Conservation (phyloP, 176 grass and related monocot genomes). For the Dactylis glomerata region DNA sequence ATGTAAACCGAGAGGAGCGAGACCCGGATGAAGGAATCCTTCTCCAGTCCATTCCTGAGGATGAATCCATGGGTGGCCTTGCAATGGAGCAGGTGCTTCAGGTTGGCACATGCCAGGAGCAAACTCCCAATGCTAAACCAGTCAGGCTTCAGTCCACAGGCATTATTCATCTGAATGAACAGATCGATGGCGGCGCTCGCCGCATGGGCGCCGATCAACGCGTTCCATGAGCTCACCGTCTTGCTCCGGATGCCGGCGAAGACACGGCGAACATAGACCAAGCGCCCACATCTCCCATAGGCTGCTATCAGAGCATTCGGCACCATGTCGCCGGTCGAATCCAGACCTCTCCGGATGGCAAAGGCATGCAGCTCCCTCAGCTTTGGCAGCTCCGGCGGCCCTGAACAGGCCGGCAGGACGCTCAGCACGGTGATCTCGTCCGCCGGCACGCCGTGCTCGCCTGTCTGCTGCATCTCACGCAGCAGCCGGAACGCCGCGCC, state of each 20-base stretch:
- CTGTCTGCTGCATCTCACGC: conserved; percentile 41
- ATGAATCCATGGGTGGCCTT: conserved; percentile 56
- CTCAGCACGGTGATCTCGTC: conserved; percentile 61
- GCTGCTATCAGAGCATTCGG: conserved; percentile 57
- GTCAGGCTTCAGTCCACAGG: conserved; percentile 37
- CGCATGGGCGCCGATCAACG: conserved; percentile 44
- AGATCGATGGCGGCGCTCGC: conserved; percentile 25
- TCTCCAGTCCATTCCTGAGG: conserved; percentile 62
- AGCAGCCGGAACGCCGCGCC: conserved; percentile 35
- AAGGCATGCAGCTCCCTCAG: conserved; percentile 57
- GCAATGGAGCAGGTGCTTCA: conserved; percentile 38
- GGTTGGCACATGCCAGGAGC: conserved; percentile 44
- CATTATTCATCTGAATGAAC: conserved; percentile 37
- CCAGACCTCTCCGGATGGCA: conserved; percentile 40
- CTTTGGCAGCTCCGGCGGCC: conserved; percentile 20
- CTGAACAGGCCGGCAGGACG: conserved; percentile 39
- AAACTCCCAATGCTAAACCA: conserved; percentile 60
- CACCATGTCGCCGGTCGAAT: conserved; percentile 41
- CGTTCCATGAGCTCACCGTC: conserved; percentile 57
- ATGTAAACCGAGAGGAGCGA: conserved; percentile 60
- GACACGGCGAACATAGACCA: conserved; percentile 33
- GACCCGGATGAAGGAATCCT: conserved; percentile 40
- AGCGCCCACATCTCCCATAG: conserved; percentile 43
- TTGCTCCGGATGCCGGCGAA: conserved; percentile 28
- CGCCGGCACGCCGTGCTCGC: conserved; percentile 13